Evolutionary conservation across 768 basidiomycete genomes (phyloP), one percentile per base, ranked within the genome.

Genomic region (Kwoniella europaea): DNA sequence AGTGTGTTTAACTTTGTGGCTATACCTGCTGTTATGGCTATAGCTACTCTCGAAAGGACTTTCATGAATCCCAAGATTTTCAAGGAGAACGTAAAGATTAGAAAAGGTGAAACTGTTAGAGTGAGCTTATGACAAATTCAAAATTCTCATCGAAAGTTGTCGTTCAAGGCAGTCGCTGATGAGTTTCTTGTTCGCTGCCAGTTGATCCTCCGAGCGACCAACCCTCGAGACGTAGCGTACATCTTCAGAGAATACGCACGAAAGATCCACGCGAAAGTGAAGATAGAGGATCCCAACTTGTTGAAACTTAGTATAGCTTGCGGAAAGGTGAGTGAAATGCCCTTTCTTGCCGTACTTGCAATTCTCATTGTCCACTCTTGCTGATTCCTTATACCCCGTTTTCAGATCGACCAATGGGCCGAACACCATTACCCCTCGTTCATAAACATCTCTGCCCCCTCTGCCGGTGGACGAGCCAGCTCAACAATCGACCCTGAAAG

Each of bases 1-100:
- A 91, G 88, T 67, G 90, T 97, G 20, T 98, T 98, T 87, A 92
- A 92, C 81, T 98, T 98, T 84, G 94, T 92, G 75, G 93, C 96
- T 0, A 92, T 98, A 69, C 96, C 96, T 6, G 92, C 90, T 18
- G 88, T 90, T 13, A 98, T 98, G 95, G 94, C 96, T 0, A 91
- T 99, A 73, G 95, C 96, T 10, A 98, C 96, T 9, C 87, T 99
- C 22, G 88, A 90, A 61, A 84, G 92, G 57, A 96, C 94, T 83
- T 98, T 94, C 85, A 94, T 93, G 92, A 98, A 98, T 85, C 88
- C 88, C 9, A 86, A 85, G 9, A 91, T 98, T 88, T 89, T 98
- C 84, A 87, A 91, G 74, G 84, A 87, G 77, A 95, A 97, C 81
- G 90, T 97, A 82, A 98, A 99, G 85, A 99, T 99, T 72, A 88